A percentile compares a stretch with the other conserved stretches of the same genome.
Evolutionary conservation across 1,284 basidiomycete genomes (phyloP).

Genomic region (Termitomyces sp.): DNA sequence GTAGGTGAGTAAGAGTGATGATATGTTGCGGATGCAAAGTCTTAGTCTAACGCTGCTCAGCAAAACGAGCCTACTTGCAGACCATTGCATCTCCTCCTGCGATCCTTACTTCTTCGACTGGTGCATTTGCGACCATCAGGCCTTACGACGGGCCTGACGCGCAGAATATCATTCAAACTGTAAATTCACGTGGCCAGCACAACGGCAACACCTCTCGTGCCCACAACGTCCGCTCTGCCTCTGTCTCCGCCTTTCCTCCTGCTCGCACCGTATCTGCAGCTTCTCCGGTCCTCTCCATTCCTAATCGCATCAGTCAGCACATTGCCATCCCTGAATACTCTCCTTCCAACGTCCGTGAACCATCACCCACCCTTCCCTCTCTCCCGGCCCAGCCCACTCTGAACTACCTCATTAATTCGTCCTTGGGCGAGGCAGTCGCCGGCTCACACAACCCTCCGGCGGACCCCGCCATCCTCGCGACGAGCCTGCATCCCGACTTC

Average conservation of each 20-base stretch:
- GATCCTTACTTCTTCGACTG: constrained; percentile 56
- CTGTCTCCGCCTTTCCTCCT: constrained; percentile 59
- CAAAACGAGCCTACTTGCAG: constrained; percentile 90
- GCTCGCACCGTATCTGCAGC: constrained; percentile 38
- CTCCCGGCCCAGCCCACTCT: constrained; percentile 77
- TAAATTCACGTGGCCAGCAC: constrained; percentile 71
- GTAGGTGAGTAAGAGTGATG: constrained; percentile 56
- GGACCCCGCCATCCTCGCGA: constrained; percentile 64
- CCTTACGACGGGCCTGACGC: constrained; percentile 96
- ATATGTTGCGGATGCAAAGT: constrained; percentile 13
- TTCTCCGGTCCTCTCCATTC: constrained; percentile 30
- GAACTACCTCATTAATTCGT: constrained; percentile 74
- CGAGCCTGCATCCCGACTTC: constrained; percentile 36
- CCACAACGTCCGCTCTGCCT: constrained; percentile 65
- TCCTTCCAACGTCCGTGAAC: constrained; percentile 58
- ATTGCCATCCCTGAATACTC: constrained; percentile 51
- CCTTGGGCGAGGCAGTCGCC: constrained; percentile 48
- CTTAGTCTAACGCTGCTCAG: constrained; percentile 22
- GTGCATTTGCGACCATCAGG: constrained; percentile 59
- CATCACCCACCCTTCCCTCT: constrained; percentile 75
- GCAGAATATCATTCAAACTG: constrained; percentile 82
- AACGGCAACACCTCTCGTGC: constrained; percentile 56
- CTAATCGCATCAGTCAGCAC: constrained; percentile 37
- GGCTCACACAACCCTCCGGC: constrained; percentile 38
- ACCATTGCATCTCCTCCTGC: constrained; percentile 80